Evolutionary conservation across 352 stramenopile genomes (phyloP), one percentile per base, ranked within the genome.

Genomic region (Globisporangium okanoganense): DNA sequence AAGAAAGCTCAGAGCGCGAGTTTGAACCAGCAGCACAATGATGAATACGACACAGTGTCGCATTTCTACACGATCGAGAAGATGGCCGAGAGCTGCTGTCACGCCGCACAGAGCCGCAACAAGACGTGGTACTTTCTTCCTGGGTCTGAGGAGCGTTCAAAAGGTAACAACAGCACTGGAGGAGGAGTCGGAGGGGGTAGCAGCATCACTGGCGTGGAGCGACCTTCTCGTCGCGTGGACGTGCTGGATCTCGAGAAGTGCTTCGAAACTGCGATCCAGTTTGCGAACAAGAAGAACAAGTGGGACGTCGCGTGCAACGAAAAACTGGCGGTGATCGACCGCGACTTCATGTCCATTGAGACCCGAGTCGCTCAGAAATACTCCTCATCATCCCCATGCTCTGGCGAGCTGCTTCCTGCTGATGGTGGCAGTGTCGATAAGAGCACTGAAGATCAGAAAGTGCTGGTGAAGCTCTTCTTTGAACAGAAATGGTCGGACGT

Each of bases 401-500:
- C 27, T 14, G 59, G 33, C 18, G 51, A 62, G 4, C 9, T 10
- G 40, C 35, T 43, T 24, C 45, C 31, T n/a, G n/a, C n/a, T n/a
- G n/a, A n/a, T n/a, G n/a, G n/a, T 16, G 24, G 29, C 10, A 9
- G 5, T 1, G 20, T 8, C 18, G 29, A 41, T 29, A 70, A 48
- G 14, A 51, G n/a, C 29, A 31, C 16, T 1, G 45, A 62, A 8
- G 50, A 64, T 10, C 76, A 76, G 29, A 75, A 75, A 16, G 36
- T 58, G 0, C 73, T 97, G 3, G 75, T 78, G 2, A 79, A 71
- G 27, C 75, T 91, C 16, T 61, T 96, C 8, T 97, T 95, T 36
- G 83, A 91, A 53, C 88, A 97, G 55, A 97, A 98, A 54, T 97
- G 90, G 88, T 76, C 90, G 9, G 88, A 98, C 57, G 64, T 97